Percentiles rank a stretch among this genome's conserved stretches.
These are phyloP conservation scores for Podila verticillata DNA, from an alignment of 192 early-diverging fungal species.

Conservation along the genomic window DNA sequence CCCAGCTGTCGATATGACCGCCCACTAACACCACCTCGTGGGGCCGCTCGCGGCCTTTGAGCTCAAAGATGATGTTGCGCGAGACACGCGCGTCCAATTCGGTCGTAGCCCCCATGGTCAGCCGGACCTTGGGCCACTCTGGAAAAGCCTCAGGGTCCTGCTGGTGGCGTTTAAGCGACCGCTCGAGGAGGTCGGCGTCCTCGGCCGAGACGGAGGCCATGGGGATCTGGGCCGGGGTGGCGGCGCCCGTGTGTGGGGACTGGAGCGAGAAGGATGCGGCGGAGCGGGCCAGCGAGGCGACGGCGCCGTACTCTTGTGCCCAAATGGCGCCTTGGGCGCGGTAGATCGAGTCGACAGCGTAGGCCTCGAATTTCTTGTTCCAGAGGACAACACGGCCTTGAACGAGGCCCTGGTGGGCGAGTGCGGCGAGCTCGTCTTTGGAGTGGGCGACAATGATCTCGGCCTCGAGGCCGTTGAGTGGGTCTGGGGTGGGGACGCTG, in stretches of 20 bases:
- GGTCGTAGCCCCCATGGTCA: constrained; percentile 53
- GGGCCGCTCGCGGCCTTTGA: constrained; percentile 55
- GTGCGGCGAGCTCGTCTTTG: constrained; percentile 55
- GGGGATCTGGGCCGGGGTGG: constrained; percentile 56
- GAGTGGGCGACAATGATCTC: constrained; percentile 59
- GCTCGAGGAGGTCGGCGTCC: constrained; percentile 64
- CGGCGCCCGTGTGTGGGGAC: constrained; percentile 60
- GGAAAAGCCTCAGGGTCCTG: constrained; percentile 16
- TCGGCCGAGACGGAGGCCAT: constrained; percentile 60
- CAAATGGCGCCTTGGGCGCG: constrained; percentile 24
- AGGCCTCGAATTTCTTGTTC: constrained; percentile 51
- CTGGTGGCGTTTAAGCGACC: constrained; percentile 54
- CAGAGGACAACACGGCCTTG: constrained; percentile 59
- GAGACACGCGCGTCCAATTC: constrained; percentile 52
- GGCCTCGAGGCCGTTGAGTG: constrained; percentile 46
- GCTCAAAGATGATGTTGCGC: constrained; percentile 63
- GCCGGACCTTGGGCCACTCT: constrained; percentile 57
- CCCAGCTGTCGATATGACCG: constrained; percentile 60
- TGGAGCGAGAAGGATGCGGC: constrained; percentile 56
- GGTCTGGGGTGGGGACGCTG: constrained; percentile 55
- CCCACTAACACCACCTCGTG: constrained; percentile 65
- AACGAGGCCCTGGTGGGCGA: constrained; percentile 50
- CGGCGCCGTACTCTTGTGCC: constrained; percentile 56
- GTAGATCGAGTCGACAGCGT: constrained; percentile 9
- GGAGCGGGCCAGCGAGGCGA: constrained; percentile 59